Base-by-base conservation (phyloP, 2,329 filamentous ascomycete genomes). In the Aspergillus glaucus region DNA sequence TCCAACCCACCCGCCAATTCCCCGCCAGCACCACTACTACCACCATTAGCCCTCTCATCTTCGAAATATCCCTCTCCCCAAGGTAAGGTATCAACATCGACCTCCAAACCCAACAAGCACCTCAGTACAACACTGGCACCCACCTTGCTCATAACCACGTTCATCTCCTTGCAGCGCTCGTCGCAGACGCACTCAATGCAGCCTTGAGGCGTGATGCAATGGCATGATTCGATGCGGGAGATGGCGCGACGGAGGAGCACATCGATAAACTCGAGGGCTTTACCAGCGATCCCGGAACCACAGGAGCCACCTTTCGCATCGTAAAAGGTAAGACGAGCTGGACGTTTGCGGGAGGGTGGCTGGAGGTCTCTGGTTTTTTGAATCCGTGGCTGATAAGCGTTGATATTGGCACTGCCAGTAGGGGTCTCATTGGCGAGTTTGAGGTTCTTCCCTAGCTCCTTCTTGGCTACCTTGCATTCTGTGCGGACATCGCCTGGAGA, bases 181-280 rank as follows among this genome's bases (percentile, higher is more conserved):
- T 85, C 87, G 54, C 86, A 89, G 40, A 94, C 90, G 68, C 93
- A 98, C 67, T 95, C 92, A 19, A 92, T 72, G 68, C 93, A 97
- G 0, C 93, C 93, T 50, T 86, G 80, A 3, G 70, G 66, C 5
- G 55, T 61, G 9, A 82, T 69, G 62, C 91, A 97, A 36, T 76
- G 73, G 61, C 93, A 98, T 1, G 75, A 77, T 61, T 87, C 83
- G 5, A 97, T 83, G 6, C 93, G 77, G 49, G 81, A 76, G 34
- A 93, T 78, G 0, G 91, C 92, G 62, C 91, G 85, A 17, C 74
- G 73, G 1, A 97, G 77, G 30, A 97, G 72, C 30, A 86, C 66
- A 60, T 95, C 89, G 17, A 95, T 77, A 62, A 95, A 94, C 61
- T 97, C 92, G 61, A 97, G 97, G 0, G 90, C 92, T 64, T 95